Percentiles rank a stretch among this genome's conserved stretches.
Evolutionary conservation across 2,329 filamentous ascomycete species (phyloP).

Genomic region (Aureobasidium namibiae): DNA sequence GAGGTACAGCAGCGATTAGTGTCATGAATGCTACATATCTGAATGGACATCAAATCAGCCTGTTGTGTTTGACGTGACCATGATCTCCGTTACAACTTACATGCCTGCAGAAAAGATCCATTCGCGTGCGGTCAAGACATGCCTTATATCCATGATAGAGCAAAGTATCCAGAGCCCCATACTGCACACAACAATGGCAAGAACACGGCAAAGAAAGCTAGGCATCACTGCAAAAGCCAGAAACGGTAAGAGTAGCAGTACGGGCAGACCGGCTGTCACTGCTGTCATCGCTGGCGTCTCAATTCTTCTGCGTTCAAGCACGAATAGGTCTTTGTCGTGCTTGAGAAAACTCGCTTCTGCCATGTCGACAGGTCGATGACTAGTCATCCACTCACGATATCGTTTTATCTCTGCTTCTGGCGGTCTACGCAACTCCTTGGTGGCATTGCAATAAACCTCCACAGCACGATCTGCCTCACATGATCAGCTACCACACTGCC

Average conservation of each 20-base stretch:
- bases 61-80: neutral
- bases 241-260: constrained; percentile 27
- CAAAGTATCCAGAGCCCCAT: constrained; percentile 27
- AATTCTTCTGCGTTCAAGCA: constrained; percentile 18
- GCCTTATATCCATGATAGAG: constrained; percentile 26
- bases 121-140: constrained; percentile 30
- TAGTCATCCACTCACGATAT: constrained; percentile 50
- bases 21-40: constrained; percentile 35
- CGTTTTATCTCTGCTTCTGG: constrained; percentile 42
- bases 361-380: constrained; percentile 48
- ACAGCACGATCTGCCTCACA: constrained; percentile 50
- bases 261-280: neutral
- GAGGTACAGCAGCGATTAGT: constrained; percentile 30
- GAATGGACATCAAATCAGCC: constrained; percentile 13
- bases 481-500: constrained; percentile 18
- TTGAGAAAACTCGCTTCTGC: constrained; percentile 55
- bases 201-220: constrained; percentile 31
- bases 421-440: constrained; percentile 44
- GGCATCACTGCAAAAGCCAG: constrained; percentile 33
- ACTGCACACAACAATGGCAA: constrained; percentile 32
- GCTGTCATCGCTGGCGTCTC: neutral
- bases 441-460: constrained; percentile 47
- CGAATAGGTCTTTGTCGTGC: constrained; percentile 47
- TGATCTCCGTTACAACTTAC: constrained; percentile 29
- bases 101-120: constrained; percentile 31